These are phyloP conservation scores for Ormosia emarginata DNA, from an alignment of 306 rosid species.

Conservation along the genomic window DNA sequence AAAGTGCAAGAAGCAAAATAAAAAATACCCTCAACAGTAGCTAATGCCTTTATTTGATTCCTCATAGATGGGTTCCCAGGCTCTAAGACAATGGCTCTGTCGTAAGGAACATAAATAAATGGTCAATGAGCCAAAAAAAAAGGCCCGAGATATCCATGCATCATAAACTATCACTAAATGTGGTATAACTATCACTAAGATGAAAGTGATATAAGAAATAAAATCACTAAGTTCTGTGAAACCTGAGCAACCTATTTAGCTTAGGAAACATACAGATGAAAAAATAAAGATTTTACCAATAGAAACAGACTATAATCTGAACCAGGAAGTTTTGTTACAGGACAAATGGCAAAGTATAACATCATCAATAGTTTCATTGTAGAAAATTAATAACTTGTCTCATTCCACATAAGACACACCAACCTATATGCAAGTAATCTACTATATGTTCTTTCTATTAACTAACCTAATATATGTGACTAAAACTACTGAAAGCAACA, in stretches of 20 bases:
- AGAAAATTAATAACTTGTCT: not conserved
- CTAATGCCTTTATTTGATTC: constrained; percentile 61
- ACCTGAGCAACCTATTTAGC: not conserved
- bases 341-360: constrained; percentile 1
- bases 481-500: not conserved
- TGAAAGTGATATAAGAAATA: constrained; percentile 3
- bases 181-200: not conserved
- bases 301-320: not conserved
- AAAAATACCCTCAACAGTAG: constrained; percentile 68
- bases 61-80: constrained; percentile 76
- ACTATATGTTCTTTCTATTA: not conserved
- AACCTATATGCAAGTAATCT: constrained; percentile 8
- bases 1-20: not conserved
- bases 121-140: constrained; percentile 1
- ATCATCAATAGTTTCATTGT: constrained; percentile 8
- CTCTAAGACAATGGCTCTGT: constrained; percentile 89
- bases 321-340: not conserved
- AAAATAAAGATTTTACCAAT: not conserved
- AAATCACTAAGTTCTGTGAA: not conserved
- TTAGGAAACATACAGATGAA: not conserved
- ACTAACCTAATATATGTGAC: not conserved
- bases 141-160: not conserved
- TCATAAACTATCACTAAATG: constrained; percentile 1
- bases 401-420: not conserved
- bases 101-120: constrained; percentile 29